Conservation (phyloP, 2,329 filamentous ascomycete species). For the Curvularia sp. region DNA sequence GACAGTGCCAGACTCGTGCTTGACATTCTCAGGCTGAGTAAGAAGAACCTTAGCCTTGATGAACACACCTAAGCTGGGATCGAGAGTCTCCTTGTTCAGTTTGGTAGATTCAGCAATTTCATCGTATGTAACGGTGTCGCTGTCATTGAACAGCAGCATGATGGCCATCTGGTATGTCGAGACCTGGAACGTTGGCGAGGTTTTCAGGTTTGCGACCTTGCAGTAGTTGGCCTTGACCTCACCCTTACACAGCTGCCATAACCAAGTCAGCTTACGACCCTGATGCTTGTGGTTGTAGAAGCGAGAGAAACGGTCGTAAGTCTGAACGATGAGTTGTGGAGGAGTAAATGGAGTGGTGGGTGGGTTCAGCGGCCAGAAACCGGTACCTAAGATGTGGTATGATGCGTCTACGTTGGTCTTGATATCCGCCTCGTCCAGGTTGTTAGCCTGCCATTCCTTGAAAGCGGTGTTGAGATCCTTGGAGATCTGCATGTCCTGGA, state of each 20-base stretch:
- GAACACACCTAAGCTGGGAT: constrained; percentile 84
- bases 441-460: constrained; percentile 74
- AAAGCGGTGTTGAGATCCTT: constrained; percentile 94
- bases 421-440: constrained; percentile 68
- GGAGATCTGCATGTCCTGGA: constrained; percentile 99
- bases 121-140: constrained; percentile 82
- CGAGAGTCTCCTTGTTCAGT: constrained; percentile 80
- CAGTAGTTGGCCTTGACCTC: constrained; percentile 94
- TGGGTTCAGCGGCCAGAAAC: constrained; percentile 93
- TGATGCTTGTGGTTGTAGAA: constrained; percentile 98
- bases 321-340: constrained; percentile 81
- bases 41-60: constrained; percentile 91
- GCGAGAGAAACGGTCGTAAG: constrained; percentile 85
- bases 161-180: constrained; percentile 99
- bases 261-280: constrained; percentile 94
- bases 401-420: constrained; percentile 81
- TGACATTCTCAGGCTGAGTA: constrained; percentile 73
- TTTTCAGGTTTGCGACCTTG: constrained; percentile 70
- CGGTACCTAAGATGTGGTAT: constrained; percentile 92
- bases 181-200: constrained; percentile 95
- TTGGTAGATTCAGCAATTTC: constrained; percentile 84
- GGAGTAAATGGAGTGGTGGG: constrained; percentile 89
- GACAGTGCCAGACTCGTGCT: constrained; percentile 76
- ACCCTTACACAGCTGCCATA: constrained; percentile 98
- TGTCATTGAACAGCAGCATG: constrained; percentile 91